Base-by-base conservation (phyloP, 108 stramenopile species). In the Discostella stelligeroides region DNA sequence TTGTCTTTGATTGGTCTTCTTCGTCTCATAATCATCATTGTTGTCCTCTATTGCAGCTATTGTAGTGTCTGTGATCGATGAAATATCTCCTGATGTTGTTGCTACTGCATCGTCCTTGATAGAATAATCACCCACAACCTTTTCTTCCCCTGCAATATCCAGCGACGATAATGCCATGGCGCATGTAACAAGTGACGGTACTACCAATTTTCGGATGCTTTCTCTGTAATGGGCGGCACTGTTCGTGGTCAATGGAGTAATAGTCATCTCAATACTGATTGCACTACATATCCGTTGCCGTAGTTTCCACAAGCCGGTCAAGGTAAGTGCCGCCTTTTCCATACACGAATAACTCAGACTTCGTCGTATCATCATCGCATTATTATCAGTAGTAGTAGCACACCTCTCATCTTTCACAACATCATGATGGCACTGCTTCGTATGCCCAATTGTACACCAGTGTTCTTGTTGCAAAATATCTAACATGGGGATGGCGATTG, bases 161-260 rank as follows among this genome's bases (percentile, higher is more conserved):
- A 76, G 30, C 9, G 56, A 64, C 15, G 76, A 70, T 21, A 77
- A 18, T 21, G 68, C 63, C 68, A 77, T 42, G 49, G 57, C 68
- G 50, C 76, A 70, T 3, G 68, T 64, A 2, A 77, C 49, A 10
- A 77, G 63, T 38, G 34, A 42, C 15, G 76, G 76, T 0, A 77
- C 17, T 11, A 66, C 68, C 34, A 77, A 50, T 27, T 60, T 24
- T 0, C 21, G 25, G 13, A 57, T 41, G 37, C n/a, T 25, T 30
- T 41, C 17, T 6, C 34, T 34, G 34, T 34, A 34, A 5, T 34
- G 34, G 41, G 5, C 49, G 24, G 14, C 11, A 11, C 23, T 27
- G 50, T 14, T 12, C 12, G 21, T 29, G 60, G 71, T 17, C 29
- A 18, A 59, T n/a, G n/a, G n/a, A n/a, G n/a, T n/a, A 24, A 42